These are phyloP conservation scores for Castanopsis chinensis DNA, from an alignment of 306 rosid species.

Conservation along the genomic window DNA sequence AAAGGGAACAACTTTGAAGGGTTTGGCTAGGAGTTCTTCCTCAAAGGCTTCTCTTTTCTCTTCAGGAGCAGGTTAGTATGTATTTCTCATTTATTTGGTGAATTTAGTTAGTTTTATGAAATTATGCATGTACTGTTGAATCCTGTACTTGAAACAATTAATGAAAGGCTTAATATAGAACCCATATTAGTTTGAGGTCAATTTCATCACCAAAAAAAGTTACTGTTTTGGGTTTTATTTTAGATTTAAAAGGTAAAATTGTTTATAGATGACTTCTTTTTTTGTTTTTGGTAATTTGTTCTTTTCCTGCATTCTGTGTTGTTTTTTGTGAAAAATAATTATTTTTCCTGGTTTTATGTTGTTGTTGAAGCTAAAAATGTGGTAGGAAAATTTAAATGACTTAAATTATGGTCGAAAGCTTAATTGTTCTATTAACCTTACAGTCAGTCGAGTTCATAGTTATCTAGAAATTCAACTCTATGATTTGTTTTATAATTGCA, in stretches of 20 bases:
- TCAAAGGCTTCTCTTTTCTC: slow-evolving; percentile 26
- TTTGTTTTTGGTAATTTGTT: not conserved
- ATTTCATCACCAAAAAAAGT: no score
- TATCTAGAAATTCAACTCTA: not conserved
- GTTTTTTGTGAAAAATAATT: not conserved
- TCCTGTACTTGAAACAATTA: not conserved
- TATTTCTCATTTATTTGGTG: not conserved
- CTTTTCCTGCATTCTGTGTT: not conserved
- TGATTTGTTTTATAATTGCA: not conserved
- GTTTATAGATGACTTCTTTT: no score
- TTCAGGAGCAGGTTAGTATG: slow-evolving; percentile 45
- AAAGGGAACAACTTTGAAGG: slow-evolving; percentile 24
- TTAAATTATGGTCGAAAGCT: not conserved
- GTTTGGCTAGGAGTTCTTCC: slow-evolving; percentile 36
- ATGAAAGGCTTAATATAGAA: not conserved
- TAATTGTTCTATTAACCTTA: not conserved
- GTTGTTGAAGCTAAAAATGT: not conserved
- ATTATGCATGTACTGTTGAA: not conserved
- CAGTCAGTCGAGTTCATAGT: not conserved
- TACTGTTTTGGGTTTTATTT: no score
- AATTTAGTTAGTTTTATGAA: not conserved
- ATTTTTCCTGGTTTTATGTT: not conserved
- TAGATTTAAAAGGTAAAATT: no score
- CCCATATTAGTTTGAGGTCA: no score
- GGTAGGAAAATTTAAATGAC: not conserved